Evolutionary conservation across 257 asterid genomes (phyloP).

Genomic region (Solanum verrucosum): DNA sequence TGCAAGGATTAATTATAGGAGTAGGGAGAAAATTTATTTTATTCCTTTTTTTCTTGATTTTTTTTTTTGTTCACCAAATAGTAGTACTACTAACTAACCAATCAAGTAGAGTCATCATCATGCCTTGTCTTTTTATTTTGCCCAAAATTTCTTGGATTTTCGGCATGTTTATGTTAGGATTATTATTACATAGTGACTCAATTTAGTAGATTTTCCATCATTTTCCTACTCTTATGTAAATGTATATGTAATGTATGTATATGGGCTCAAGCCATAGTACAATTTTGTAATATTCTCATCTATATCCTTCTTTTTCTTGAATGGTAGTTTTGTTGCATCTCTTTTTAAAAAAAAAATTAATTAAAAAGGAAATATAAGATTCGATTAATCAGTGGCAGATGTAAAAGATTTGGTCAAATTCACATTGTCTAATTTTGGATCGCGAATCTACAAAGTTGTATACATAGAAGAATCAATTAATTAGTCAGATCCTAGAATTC

Average conservation of each 20-base stretch:
- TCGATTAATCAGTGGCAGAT: background rate
- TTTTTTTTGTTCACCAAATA: background rate
- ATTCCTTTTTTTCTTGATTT: background rate
- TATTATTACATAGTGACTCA: slow-evolving; percentile 12
- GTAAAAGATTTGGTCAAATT: background rate
- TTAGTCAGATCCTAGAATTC: too few relatives aligned
- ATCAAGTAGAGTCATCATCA: slow-evolving; percentile 1
- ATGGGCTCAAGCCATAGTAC: slow-evolving; percentile 7
- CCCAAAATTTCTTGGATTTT: slow-evolving; percentile 8
- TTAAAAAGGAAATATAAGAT: background rate
- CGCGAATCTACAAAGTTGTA: rapidly evolving
- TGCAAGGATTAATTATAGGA: slow-evolving; percentile 6
- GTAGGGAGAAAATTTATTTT: slow-evolving; percentile 7
- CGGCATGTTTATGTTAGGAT: slow-evolving; percentile 19
- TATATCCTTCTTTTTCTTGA: background rate
- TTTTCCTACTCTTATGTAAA: background rate
- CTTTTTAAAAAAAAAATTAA: background rate
- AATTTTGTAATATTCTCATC: slow-evolving; percentile 14
- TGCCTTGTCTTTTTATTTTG: slow-evolving; percentile 8
- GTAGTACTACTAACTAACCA: slow-evolving; percentile 2
- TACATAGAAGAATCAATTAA: background rate
- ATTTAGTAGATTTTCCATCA: background rate
- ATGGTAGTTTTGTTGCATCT: background rate
- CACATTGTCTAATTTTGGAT: background rate
- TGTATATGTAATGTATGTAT: slow-evolving; percentile 23